phyloP scores from a whole-genome alignment of 352 stramenopile genomes.

The Labyrinthula sp. region DNA sequence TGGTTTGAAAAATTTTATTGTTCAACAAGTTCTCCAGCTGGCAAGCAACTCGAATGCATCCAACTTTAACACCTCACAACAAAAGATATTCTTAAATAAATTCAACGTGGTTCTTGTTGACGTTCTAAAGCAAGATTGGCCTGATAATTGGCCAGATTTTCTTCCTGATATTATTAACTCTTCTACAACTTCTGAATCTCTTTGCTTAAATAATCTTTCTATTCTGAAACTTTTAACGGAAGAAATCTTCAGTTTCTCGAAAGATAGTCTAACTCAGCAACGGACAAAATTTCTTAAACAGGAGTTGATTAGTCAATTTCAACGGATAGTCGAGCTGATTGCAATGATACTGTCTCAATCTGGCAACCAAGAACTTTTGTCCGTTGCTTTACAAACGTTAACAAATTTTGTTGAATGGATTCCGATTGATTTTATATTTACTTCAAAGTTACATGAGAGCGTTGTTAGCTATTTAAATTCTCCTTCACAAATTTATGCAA shows the following conservation, averaged over 20 bases:
- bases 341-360: conserved; percentile 88
- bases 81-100: conserved; percentile 40
- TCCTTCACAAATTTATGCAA: conserved; percentile 82
- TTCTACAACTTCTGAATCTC: conserved; percentile 73
- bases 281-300: conserved; percentile 95
- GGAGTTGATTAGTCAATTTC: conserved; percentile 88
- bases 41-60: conserved; percentile 54
- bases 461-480: conserved; percentile 74
- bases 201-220: conserved; percentile 99
- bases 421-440: conserved; percentile 89
- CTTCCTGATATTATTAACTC: conserved; percentile 81
- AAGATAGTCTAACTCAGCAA: conserved; percentile 76
- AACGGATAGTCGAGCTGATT: conserved; percentile 89
- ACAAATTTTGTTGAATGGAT: conserved; percentile 95
- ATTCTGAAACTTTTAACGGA: conserved; percentile 96
- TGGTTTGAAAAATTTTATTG: conserved; percentile 93
- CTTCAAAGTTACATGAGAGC: conserved; percentile 79
- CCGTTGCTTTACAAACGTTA: conserved; percentile 74
- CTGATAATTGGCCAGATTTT: conserved; percentile 97
- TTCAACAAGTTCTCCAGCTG: conserved; percentile 78
- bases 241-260: conserved; percentile 96
- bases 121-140: conserved; percentile 99
- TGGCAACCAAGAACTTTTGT: conserved; percentile 64
- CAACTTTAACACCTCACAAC: conserved; percentile 2
- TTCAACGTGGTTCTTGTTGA: conserved; percentile 88